Percentiles rank a stretch among this genome's conserved stretches.
phyloP scores from a whole-genome alignment of 768 basidiomycete species.

The Candolleomyces aberdarensis region DNA sequence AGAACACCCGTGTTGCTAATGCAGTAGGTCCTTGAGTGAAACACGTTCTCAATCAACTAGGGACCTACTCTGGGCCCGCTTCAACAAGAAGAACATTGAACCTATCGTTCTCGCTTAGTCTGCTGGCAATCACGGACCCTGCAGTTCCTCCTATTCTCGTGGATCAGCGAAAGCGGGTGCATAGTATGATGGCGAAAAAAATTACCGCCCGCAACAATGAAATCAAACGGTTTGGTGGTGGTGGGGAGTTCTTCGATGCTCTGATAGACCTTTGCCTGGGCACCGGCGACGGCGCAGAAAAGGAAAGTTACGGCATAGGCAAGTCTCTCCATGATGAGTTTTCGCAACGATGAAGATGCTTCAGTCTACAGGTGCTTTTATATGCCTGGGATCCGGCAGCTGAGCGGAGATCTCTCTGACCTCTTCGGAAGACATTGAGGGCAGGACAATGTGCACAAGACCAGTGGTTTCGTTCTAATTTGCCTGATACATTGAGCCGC shows the following conservation, averaged over 20 bases:
- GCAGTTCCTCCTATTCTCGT: conserved; percentile 14
- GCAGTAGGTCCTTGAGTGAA: neutral
- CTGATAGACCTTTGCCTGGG: conserved; percentile 1
- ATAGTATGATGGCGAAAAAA: neutral
- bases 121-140: conserved; percentile 17
- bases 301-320: too few species aligned
- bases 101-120: conserved; percentile 14
- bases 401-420: too few species aligned
- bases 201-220: conserved; percentile 13
- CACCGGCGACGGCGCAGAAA: neutral
- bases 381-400: too few species aligned
- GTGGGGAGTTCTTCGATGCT: neutral
- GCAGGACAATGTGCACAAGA: too few species aligned
- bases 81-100: conserved; percentile 20
- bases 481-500: too few species aligned
- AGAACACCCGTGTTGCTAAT: neutral
- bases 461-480: too few species aligned
- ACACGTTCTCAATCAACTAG: neutral
- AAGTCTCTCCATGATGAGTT: too few species aligned
- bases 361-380: too few species aligned
- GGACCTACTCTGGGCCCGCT: conserved; percentile 11
- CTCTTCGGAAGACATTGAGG: too few species aligned
- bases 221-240: conserved; percentile 7
- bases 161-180: neutral
- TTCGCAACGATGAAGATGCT: too few species aligned